phyloP scores from a whole-genome alignment of 2,329 filamentous ascomycete genomes.

The Parascedosporium putredinis region DNA sequence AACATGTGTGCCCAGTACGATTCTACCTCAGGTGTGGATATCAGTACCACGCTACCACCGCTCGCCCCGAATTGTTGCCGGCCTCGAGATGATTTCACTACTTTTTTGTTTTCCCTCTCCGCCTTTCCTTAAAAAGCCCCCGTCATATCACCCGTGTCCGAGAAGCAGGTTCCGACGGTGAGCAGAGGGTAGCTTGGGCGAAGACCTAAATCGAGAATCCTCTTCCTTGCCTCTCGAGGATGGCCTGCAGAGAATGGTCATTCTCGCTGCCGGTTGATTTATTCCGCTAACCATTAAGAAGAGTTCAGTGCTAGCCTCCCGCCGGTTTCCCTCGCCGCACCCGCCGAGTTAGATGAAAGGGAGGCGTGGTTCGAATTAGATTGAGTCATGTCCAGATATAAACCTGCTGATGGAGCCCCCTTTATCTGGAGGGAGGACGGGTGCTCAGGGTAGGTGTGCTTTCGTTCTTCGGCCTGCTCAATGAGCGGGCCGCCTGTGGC shows the following conservation, averaged over 20 bases:
- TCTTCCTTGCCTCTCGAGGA: no score
- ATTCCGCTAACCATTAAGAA: not conserved
- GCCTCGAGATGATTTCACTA: no score
- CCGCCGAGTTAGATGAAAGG: constrained; percentile 1
- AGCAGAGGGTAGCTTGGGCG: not conserved
- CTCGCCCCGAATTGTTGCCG: not conserved
- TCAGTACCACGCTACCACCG: not conserved
- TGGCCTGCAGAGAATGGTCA: not conserved
- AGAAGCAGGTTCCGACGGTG: not conserved
- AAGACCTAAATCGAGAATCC: not conserved
- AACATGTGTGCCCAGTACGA: no score
- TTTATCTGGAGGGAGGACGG: not conserved
- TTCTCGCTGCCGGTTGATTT: constrained; percentile 1
- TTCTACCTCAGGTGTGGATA: no score
- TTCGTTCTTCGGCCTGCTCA: not conserved
- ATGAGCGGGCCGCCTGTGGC: not conserved
- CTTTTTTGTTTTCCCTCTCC: no score
- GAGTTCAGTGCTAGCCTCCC: not conserved
- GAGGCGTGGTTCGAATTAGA: constrained; percentile 1
- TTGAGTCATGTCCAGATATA: constrained; percentile 1
- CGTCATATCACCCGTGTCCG: no score
- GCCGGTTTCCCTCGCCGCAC: not conserved
- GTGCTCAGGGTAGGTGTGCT: not conserved
- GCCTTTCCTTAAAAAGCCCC: no score
- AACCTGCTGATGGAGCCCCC: constrained; percentile 1